Conservation (phyloP, 345 rosid species). For the Eucalyptus paniculata region DNA sequence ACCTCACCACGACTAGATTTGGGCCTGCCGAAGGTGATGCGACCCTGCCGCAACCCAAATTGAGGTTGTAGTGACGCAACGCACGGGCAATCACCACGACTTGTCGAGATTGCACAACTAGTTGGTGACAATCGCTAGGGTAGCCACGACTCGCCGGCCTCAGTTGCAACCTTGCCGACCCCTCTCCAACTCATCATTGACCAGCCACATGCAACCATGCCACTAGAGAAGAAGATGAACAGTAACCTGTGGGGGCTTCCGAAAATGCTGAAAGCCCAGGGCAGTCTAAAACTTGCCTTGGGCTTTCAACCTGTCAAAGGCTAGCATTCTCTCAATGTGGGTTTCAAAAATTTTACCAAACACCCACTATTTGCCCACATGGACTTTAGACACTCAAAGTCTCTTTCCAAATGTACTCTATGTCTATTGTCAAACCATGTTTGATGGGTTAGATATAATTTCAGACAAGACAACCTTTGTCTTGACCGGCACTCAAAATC, state of each 20-base stretch:
- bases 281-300: no score
- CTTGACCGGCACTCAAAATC: not conserved
- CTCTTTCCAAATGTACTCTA: no score
- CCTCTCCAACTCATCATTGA: rapidly evolving
- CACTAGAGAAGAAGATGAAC: no score
- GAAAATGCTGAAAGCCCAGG: rapidly evolving
- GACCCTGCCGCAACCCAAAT: rapidly evolving
- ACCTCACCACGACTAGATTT: rapidly evolving
- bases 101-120: rapidly evolving
- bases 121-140: rapidly evolving
- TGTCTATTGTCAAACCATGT: not conserved
- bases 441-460: not conserved
- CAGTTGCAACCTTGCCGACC: rapidly evolving
- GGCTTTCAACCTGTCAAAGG: no score
- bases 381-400: no score
- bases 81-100: rapidly evolving
- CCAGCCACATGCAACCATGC: rapidly evolving
- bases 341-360: no score
- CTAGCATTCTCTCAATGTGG: rapidly evolving
- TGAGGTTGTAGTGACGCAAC: no score
- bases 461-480: not conserved
- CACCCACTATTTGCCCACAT: no score
- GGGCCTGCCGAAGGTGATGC: rapidly evolving
- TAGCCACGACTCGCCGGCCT: rapidly evolving
- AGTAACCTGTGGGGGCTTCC: rapidly evolving